Base-by-base conservation (phyloP, 176 grass and related monocot species). In the Eragrostis nindensis region DNA sequence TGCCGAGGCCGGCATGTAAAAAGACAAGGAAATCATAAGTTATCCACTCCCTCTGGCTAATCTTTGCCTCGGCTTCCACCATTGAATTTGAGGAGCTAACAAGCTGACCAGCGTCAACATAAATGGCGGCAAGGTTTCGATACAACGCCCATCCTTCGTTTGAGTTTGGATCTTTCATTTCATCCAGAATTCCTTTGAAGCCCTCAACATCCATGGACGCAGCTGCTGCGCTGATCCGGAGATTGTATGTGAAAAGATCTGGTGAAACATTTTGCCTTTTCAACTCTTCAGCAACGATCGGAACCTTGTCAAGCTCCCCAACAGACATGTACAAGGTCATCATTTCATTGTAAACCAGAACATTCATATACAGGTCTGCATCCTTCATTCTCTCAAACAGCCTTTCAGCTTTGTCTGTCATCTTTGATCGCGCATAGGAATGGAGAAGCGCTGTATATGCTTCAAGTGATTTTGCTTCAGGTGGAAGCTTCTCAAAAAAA, bases 191-290 rank as follows among this genome's bases (percentile, higher is more conserved):
- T 70, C 25, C 86, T 65, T 16, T 89, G 78, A 87, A 78, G 32
- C 18, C 88, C 59, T 86, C 73, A 0, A 95, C 79, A 71, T 98
- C 90, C 77, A 93, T 62, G 53, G 77, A 77, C 17, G 90, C 87
- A 14, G 87, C 83, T 42, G 76, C 77, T 41, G 92, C 88, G 7
- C 95, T 98, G 56, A 91, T 70, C 38, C 87, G 82, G 38, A 95
- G 90, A 69, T 97, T 97, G 87, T 97, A 97, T 2, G 92, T 94
- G 86, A 86, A 97, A 12, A 97, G 81, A 63, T 94, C 94, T 18
- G 88, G 82, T 5, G 79, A 77, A 6, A 97, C 73, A 41, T 81
- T 89, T 54, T 61, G 80, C 24, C 60, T 87, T 78, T 85, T 94
- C 54, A 94, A 70, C 29, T 94, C 91, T 16, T 86, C 70, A 38